Evolutionary conservation across 495 filamentous ascomycete species (phyloP).

Genomic region (Entonaema liquescens): DNA sequence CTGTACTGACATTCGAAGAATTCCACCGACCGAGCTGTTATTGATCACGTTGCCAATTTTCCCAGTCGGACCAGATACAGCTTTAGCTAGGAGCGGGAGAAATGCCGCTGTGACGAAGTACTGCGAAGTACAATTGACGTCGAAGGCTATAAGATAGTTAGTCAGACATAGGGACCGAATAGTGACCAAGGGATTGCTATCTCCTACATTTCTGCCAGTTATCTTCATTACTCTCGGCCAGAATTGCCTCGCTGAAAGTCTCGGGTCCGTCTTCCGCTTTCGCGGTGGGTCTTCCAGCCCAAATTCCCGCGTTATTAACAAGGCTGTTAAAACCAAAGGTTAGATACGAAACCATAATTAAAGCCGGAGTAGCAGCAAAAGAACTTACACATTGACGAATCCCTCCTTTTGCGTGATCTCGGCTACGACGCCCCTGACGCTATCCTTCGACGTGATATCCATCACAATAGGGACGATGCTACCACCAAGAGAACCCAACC

Average conservation of each 20-base stretch:
- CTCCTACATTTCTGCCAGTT: constrained; percentile 63
- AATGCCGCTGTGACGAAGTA: constrained; percentile 62
- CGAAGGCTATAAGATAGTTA: constrained; percentile 63
- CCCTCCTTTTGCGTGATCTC: constrained; percentile 70
- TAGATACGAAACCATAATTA: constrained; percentile 44
- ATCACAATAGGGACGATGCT: constrained; percentile 68
- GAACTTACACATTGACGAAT: constrained; percentile 67
- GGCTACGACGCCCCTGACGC: constrained; percentile 68
- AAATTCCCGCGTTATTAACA: constrained; percentile 82
- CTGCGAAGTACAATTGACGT: constrained; percentile 78
- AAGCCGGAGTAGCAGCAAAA: constrained; percentile 43
- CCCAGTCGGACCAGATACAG: constrained; percentile 56
- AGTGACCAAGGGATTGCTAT: neutral
- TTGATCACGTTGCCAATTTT: constrained; percentile 68
- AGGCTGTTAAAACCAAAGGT: constrained; percentile 58
- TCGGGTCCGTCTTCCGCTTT: constrained; percentile 34
- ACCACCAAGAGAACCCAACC: constrained; percentile 42
- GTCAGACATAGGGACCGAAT: constrained; percentile 41
- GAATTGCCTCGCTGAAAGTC: constrained; percentile 37
- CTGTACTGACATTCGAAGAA: constrained; percentile 38
- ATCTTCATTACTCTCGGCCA: constrained; percentile 58
- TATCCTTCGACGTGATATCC: constrained; percentile 79
- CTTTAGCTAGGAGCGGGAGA: constrained; percentile 52
- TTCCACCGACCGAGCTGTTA: constrained; percentile 62
- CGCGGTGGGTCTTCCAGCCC: constrained; percentile 48